Conservation (phyloP, 306 rosid genomes). For the Luffa acutangula region DNA sequence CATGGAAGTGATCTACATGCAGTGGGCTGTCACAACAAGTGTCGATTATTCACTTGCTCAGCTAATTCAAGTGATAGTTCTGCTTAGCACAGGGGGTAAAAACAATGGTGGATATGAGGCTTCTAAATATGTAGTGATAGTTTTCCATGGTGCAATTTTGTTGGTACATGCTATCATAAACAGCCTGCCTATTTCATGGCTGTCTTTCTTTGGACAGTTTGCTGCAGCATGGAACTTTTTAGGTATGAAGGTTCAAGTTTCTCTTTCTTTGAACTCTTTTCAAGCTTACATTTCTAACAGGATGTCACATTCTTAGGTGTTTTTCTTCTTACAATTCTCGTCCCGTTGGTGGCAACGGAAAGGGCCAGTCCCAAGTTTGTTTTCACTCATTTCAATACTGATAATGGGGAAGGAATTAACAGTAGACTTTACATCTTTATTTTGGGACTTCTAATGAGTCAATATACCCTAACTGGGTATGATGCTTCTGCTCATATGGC, state of each 20-base stretch:
- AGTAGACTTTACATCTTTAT: constrained; percentile 68
- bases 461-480: constrained; percentile 77
- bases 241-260: constrained; percentile 34
- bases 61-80: constrained; percentile 77
- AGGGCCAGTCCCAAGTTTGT: constrained; percentile 76
- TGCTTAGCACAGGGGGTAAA: constrained; percentile 84
- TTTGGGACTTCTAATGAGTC: constrained; percentile 88
- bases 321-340: constrained; percentile 68
- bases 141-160: constrained; percentile 65
- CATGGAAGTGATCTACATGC: constrained; percentile 31
- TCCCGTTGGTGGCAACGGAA: constrained; percentile 72
- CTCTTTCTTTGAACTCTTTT: background rate
- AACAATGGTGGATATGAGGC: constrained; percentile 70
- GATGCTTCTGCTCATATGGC: constrained; percentile 99
- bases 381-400: constrained; percentile 84
- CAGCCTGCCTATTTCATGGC: constrained; percentile 64
- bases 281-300: constrained; percentile 6
- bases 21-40: constrained; percentile 99
- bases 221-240: constrained; percentile 82
- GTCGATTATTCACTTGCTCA: constrained; percentile 81
- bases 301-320: constrained; percentile 44
- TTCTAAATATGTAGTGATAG: constrained; percentile 64
- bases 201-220: constrained; percentile 83
- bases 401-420: constrained; percentile 63
- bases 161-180: constrained; percentile 63